Conservation (phyloP, 163 green algal genomes). For the Scenedesmus sp. region DNA sequence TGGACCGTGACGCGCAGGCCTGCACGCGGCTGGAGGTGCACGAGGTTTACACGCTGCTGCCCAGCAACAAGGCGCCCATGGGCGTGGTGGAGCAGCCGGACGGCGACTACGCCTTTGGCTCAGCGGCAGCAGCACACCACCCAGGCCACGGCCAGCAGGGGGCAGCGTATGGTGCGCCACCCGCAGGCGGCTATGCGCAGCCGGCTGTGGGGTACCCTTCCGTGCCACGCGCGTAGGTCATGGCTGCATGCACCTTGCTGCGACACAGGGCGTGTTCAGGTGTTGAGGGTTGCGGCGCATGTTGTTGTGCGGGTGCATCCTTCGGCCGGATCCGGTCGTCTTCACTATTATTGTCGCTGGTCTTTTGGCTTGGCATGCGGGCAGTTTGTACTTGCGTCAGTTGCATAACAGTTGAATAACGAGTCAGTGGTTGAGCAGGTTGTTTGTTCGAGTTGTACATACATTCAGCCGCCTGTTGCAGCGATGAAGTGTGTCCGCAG, state of each 20-base stretch:
- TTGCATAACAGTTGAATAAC: too few relatives aligned
- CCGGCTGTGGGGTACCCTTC: neutral
- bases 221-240: neutral
- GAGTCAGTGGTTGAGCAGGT: too few relatives aligned
- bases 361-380: too few relatives aligned
- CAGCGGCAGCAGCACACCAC: neutral
- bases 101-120: conserved; percentile 57
- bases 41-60: conserved; percentile 42
- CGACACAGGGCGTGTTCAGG: neutral
- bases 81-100: conserved; percentile 65
- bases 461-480: too few relatives aligned
- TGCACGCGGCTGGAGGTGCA: conserved; percentile 59
- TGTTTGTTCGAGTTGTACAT: too few relatives aligned
- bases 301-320: too few relatives aligned
- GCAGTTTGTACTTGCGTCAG: too few relatives aligned
- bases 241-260: too few relatives aligned
- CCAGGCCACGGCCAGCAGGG: neutral
- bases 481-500: too few relatives aligned
- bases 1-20: conserved; percentile 60
- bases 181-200: neutral
- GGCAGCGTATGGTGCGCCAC: neutral
- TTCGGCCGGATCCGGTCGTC: too few relatives aligned
- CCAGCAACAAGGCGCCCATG: conserved; percentile 40
- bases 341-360: too few relatives aligned
- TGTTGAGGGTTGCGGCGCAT: neutral